Evolutionary conservation across 768 basidiomycete species (phyloP).

Genomic region (Calvatia gigantea): DNA sequence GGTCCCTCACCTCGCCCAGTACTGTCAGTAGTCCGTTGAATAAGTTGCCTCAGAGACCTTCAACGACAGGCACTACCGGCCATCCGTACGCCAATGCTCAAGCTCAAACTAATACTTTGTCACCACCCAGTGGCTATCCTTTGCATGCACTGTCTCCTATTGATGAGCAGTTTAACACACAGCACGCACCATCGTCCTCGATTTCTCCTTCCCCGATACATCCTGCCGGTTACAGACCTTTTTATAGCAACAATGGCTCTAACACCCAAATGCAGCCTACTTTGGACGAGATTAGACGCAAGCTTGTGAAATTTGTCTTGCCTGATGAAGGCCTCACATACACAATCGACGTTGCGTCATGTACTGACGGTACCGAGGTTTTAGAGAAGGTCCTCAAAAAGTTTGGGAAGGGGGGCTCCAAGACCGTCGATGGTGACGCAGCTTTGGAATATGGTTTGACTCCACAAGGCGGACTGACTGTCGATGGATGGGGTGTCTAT

Average conservation of each 20-base stretch:
- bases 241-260: constrained; percentile 27
- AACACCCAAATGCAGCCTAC: constrained; percentile 36
- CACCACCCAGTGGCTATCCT: constrained; percentile 29
- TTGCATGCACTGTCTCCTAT: constrained; percentile 65
- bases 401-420: constrained; percentile 63
- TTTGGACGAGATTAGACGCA: constrained; percentile 76
- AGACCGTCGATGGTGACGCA: constrained; percentile 44
- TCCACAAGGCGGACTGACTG: constrained; percentile 66
- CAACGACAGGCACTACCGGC: constrained; percentile 34
- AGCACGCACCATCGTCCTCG: constrained; percentile 30
- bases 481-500: constrained; percentile 90
- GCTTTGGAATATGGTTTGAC: constrained; percentile 1
- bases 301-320: constrained; percentile 84
- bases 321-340: constrained; percentile 77
- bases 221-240: constrained; percentile 59
- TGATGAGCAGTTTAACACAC: constrained; percentile 50
- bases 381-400: constrained; percentile 89
- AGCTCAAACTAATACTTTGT: constrained; percentile 31
- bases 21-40: constrained; percentile 23
- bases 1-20: constrained; percentile 39
- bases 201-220: constrained; percentile 51
- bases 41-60: constrained; percentile 43
- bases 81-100: constrained; percentile 65
- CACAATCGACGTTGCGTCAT: constrained; percentile 79
- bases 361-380: constrained; percentile 79